Evolutionary conservation across 176 grass and related monocot genomes (phyloP).

Genomic region (Metroxylon sagu): DNA sequence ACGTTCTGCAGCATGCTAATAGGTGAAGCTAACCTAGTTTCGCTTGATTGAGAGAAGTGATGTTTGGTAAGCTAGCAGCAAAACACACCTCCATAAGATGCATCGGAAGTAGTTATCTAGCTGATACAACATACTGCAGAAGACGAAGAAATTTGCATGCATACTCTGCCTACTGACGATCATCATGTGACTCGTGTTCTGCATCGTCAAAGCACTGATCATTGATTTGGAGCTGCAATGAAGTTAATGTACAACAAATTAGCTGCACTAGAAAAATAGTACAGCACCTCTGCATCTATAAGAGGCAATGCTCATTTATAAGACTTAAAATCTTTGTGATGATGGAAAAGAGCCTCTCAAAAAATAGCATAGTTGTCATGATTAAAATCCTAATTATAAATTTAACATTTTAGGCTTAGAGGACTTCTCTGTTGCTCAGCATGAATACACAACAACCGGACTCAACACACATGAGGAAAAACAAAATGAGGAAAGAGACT

Average conservation of each 20-base stretch:
- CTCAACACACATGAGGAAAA: too few relatives aligned
- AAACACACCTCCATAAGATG: conserved; percentile 24
- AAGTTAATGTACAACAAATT: conserved; percentile 1
- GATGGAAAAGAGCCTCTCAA: too few relatives aligned
- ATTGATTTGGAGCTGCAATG: conserved; percentile 67
- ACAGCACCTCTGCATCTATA: too few relatives aligned
- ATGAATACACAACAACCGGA: too few relatives aligned
- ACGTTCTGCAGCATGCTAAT: conserved; percentile 3
- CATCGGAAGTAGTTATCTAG: conserved; percentile 26
- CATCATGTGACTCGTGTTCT: conserved; percentile 39
- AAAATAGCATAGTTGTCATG: too few relatives aligned
- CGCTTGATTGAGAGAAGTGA: conserved; percentile 5
- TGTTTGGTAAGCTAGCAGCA: conserved; percentile 4
- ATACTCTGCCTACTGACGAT: conserved; percentile 20
- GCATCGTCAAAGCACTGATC: conserved; percentile 88
- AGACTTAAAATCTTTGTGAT: too few relatives aligned
- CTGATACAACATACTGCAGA: conserved; percentile 10
- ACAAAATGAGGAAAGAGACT: too few relatives aligned
- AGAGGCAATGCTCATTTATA: neutral
- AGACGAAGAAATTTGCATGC: conserved; percentile 6
- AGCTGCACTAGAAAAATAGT: neutral
- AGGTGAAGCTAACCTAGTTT: conserved; percentile 5
- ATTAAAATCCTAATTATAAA: too few relatives aligned
- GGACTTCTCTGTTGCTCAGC: too few relatives aligned
- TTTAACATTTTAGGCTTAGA: too few relatives aligned